Evolutionary conservation across 305 asterid species (phyloP), one percentile per base, ranked within the genome.

Genomic region (Ilex paraguariensis): DNA sequence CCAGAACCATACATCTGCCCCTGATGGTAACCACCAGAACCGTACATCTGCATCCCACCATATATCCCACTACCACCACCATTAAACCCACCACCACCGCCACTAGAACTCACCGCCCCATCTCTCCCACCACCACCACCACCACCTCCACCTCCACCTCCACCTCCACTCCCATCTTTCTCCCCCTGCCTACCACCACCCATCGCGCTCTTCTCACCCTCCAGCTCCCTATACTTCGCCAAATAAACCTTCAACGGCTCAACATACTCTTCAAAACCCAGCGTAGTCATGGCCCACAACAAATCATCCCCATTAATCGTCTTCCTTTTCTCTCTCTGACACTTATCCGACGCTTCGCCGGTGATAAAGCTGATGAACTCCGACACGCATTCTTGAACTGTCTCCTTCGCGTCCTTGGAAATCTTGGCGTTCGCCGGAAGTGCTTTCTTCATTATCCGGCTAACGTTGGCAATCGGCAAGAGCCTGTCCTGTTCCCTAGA

Each of bases 241-340:
- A 49, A n/a, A n/a, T 49, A 49, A 5, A 49, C 16, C 53, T 49
- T 49, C 53, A 49, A n/a, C 11, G 53, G 53, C 53, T 49, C 53
- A 4, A 49, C 53, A 49, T 49, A 49, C 53, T 49, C 53, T 12
- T 49, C 53, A n/a, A 49, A 49, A 3, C 53, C 53, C 13, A 49
- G 13, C 5, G 53, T 49, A 5, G 53, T 49, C 53, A 49, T 49
- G 53, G 53, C 53, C 53, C 53, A 49, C 53, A 49, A 36, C 42
- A 36, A 36, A 36, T 36, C 42, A 36, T 36, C 42, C 6, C 42
- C 42, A 8, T 36, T 36, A 12, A 49, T 49, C 13, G 53, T 49
- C 53, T 49, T 49, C 53, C 53, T 49, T 12, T 49, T 49, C 53
- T 49, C 53, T n/a, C 53, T 49, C 53, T 49, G 53, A n/a, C 53